These are phyloP conservation scores for Arachnopeziza araneosa DNA, from an alignment of 2,329 filamentous ascomycete species.

Conservation along the genomic window DNA sequence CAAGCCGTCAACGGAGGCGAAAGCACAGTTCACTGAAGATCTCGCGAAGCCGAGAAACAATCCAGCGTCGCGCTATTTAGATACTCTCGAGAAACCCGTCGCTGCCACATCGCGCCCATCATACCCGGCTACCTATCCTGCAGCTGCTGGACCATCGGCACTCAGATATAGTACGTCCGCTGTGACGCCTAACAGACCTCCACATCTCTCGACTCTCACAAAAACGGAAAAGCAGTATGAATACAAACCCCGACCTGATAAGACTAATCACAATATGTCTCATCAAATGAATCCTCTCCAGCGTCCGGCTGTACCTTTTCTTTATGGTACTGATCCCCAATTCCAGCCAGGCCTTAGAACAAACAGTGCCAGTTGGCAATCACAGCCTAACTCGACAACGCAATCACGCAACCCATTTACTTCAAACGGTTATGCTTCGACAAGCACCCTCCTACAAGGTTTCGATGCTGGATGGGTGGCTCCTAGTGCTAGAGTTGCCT, in stretches of 20 bases:
- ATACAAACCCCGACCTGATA: not conserved
- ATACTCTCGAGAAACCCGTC: conserved; percentile 55
- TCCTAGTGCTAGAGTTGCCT: not conserved
- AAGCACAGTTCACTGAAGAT: conserved; percentile 85
- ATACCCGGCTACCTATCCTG: conserved; percentile 29
- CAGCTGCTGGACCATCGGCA: conserved; percentile 15
- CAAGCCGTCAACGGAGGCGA: conserved; percentile 79
- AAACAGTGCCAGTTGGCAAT: not conserved
- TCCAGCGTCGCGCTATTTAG: conserved; percentile 64
- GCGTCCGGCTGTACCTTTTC: not conserved
- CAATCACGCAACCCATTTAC: not conserved
- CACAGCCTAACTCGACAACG: not conserved
- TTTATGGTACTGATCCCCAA: not conserved
- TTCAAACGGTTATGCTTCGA: not conserved
- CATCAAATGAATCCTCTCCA: not conserved
- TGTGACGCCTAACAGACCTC: not conserved
- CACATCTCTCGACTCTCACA: not conserved
- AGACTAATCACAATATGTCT: not conserved
- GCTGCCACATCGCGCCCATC: conserved; percentile 36
- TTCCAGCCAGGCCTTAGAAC: not conserved
- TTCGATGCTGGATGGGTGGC: not conserved
- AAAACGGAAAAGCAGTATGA: not conserved
- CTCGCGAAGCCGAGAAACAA: conserved; percentile 55
- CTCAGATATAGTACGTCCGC: not conserved
- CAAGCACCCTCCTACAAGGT: not conserved